Evolutionary conservation across 2,329 filamentous ascomycete species (phyloP).

Genomic region (Ascochyta pisi): DNA sequence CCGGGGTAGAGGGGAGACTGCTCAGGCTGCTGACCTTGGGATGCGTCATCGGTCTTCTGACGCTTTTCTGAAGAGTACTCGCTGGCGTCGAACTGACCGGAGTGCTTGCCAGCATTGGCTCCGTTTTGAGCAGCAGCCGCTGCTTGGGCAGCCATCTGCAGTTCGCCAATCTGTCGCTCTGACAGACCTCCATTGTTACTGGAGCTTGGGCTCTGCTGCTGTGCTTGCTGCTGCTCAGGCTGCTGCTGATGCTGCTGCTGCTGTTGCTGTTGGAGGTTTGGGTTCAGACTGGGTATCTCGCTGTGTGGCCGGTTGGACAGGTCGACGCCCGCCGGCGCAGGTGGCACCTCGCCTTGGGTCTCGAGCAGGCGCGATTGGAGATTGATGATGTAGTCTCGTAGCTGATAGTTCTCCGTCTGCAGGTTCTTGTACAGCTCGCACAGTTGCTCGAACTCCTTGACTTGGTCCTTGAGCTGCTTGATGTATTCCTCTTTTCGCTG

Average conservation of each 20-base stretch:
- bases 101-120: slow-evolving; percentile 44
- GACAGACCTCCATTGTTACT: slow-evolving; percentile 45
- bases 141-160: slow-evolving; percentile 49
- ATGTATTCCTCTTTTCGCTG: slow-evolving; percentile 98
- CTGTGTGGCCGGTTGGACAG: slow-evolving; percentile 62
- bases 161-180: slow-evolving; percentile 47
- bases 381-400: slow-evolving; percentile 91
- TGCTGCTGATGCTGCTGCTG: slow-evolving; percentile 28
- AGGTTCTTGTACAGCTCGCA: slow-evolving; percentile 80
- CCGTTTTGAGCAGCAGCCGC: slow-evolving; percentile 45
- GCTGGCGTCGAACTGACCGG: slow-evolving; percentile 38
- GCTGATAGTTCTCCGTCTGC: slow-evolving; percentile 85
- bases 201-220: slow-evolving; percentile 30
- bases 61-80: slow-evolving; percentile 46
- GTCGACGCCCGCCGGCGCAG: slow-evolving; percentile 80
- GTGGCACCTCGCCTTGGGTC: slow-evolving; percentile 81
- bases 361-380: slow-evolving; percentile 88
- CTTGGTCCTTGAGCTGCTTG: slow-evolving; percentile 94
- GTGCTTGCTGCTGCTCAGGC: slow-evolving; percentile 32
- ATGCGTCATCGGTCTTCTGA: slow-evolving; percentile 41
- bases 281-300: slow-evolving; percentile 35
- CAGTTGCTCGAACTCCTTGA: slow-evolving; percentile 78
- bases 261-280: slow-evolving; percentile 27
- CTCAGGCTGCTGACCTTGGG: slow-evolving; percentile 43
- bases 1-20: slow-evolving; percentile 28